Conservation (phyloP, 2,329 filamentous ascomycete species). For the Neocucurbitaria cava region DNA sequence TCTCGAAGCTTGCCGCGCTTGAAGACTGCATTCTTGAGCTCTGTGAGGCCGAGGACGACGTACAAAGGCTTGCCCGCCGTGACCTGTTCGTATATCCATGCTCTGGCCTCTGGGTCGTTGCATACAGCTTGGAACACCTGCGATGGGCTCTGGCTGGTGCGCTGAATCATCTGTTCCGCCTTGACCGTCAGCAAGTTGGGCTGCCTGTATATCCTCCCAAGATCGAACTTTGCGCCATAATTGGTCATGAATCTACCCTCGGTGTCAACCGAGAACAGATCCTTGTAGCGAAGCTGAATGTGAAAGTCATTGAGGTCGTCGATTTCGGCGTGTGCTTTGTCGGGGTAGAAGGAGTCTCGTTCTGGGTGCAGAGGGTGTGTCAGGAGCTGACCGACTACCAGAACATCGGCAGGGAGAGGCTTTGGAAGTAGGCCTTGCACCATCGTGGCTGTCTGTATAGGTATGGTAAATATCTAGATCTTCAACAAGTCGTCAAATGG, state of each 20-base stretch:
- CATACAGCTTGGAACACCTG: slow-evolving; percentile 43
- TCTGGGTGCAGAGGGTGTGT: slow-evolving; percentile 47
- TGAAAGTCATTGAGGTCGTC: slow-evolving; percentile 50
- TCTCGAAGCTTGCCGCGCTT: slow-evolving; percentile 46
- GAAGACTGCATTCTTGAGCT: slow-evolving; percentile 48
- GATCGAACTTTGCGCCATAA: slow-evolving; percentile 49
- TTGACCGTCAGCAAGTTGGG: slow-evolving; percentile 45
- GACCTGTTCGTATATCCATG: slow-evolving; percentile 40
- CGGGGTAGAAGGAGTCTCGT: slow-evolving; percentile 45
- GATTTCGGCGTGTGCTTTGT: slow-evolving; percentile 39
- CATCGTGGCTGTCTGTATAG: slow-evolving; percentile 24
- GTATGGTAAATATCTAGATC: neutral
- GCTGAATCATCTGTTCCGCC: slow-evolving; percentile 49
- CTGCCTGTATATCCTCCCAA: slow-evolving; percentile 46
- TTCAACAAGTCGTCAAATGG: neutral
- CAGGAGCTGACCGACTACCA: slow-evolving; percentile 47
- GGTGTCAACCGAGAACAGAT: slow-evolving; percentile 45
- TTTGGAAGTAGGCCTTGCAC: slow-evolving; percentile 47
- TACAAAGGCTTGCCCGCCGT: slow-evolving; percentile 41
- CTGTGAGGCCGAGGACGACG: slow-evolving; percentile 46
- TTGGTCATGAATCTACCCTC: slow-evolving; percentile 49
- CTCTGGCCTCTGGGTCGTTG: slow-evolving; percentile 41
- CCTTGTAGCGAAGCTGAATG: slow-evolving; percentile 49
- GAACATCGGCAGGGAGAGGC: slow-evolving; percentile 42
- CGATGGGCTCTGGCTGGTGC: slow-evolving; percentile 34